Evolutionary conservation across 441 rosid species (phyloP).

Genomic region (Gossypium davidsonii): DNA sequence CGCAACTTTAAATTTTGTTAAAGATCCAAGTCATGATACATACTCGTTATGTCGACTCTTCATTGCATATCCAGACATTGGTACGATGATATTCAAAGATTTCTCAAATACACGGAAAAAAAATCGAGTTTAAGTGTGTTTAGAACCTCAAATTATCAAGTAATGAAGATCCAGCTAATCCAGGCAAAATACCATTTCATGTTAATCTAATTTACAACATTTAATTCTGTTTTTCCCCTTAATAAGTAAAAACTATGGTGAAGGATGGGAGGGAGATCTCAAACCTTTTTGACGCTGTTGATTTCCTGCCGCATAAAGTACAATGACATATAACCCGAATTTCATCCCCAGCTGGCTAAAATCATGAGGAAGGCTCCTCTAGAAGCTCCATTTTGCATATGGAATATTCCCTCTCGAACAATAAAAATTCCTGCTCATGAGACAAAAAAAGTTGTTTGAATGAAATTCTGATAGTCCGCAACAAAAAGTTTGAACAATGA

Average conservation of each 20-base stretch:
- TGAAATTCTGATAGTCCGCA: background rate
- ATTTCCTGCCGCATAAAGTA: background rate
- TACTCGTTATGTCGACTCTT: background rate
- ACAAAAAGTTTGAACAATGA: background rate
- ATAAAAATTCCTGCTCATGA: conserved; percentile 65
- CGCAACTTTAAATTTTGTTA: background rate
- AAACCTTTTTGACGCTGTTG: background rate
- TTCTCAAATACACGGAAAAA: too few relatives aligned
- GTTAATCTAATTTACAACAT: background rate
- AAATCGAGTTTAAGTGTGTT: background rate
- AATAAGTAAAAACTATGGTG: background rate
- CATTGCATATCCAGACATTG: too few relatives aligned
- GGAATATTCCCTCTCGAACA: conserved; percentile 81
- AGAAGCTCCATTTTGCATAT: conserved; percentile 66
- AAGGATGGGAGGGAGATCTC: background rate
- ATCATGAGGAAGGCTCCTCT: conserved; percentile 39
- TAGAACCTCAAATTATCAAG: background rate
- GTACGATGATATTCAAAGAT: too few relatives aligned
- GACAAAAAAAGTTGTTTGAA: conserved; percentile 11
- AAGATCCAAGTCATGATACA: background rate
- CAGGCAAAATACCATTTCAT: background rate
- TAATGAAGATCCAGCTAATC: background rate
- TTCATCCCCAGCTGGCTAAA: background rate
- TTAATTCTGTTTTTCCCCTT: too few relatives aligned
- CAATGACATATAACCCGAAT: background rate